Evolutionary conservation across 768 basidiomycete genomes (phyloP).

Genomic region (Cystobasidium ongulense): DNA sequence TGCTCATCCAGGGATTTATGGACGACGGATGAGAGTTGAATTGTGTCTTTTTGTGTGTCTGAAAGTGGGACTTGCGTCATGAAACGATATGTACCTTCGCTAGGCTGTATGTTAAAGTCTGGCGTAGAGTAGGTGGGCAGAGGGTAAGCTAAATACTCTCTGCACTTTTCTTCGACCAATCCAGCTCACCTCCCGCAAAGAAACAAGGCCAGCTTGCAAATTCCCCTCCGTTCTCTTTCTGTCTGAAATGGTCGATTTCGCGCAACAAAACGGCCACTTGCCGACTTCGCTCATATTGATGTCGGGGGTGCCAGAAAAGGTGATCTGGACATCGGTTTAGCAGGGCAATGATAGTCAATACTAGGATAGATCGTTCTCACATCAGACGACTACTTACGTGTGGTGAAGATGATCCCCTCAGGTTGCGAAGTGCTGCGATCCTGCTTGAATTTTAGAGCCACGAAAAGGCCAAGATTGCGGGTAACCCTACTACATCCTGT

Average conservation of each 20-base stretch:
- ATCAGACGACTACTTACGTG: background rate
- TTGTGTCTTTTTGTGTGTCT: background rate
- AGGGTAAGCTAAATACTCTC: background rate
- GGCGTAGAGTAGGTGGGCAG: background rate
- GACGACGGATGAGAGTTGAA: conserved; percentile 2
- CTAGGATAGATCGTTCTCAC: background rate
- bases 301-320: conserved; percentile 30
- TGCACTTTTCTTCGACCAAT: background rate
- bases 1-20: conserved; percentile 11
- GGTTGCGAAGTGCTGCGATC: background rate
- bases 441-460: conserved; percentile 13
- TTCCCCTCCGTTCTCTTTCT: background rate
- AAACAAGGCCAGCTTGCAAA: conserved; percentile 28
- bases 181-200: conserved; percentile 29
- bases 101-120: conserved; percentile 36
- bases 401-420: conserved; percentile 7
- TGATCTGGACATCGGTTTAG: background rate
- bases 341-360: background rate
- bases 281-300: conserved; percentile 29
- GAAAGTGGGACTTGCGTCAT: conserved; percentile 2
- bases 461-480: conserved; percentile 31
- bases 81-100: conserved; percentile 26
- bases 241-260: conserved; percentile 11
- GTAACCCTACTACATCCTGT: conserved; percentile 31
- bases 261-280: conserved; percentile 28